Percentiles rank a stretch among this genome's conserved stretches.
These are phyloP conservation scores for Kingdonia uniflora DNA, from an alignment of 164 flowering plant species.

Conservation along the genomic window DNA sequence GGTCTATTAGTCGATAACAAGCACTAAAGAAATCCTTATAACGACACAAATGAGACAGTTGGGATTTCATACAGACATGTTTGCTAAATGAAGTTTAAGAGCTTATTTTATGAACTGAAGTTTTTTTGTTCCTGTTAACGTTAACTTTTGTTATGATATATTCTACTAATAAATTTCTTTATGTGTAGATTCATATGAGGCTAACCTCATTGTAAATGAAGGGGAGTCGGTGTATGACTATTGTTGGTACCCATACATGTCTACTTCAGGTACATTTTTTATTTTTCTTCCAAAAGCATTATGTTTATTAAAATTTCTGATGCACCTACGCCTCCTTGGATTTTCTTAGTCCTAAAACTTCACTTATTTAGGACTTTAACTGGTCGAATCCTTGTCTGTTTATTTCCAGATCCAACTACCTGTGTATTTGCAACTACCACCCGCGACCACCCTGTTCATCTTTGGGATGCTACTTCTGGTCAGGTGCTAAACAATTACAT, in stretches of 20 bases:
- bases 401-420: constrained; percentile 62
- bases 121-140: too few relatives aligned
- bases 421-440: constrained; percentile 88
- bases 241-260: constrained; percentile 98
- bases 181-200: constrained; percentile 66
- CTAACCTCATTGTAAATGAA: constrained; percentile 56
- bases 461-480: constrained; percentile 89
- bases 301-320: too few relatives aligned
- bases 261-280: constrained; percentile 56
- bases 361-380: not conserved
- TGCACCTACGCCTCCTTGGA: too few relatives aligned
- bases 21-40: too few relatives aligned
- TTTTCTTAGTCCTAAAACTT: too few relatives aligned
- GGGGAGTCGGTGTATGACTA: constrained; percentile 92
- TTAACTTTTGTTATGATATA: too few relatives aligned
- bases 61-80: too few relatives aligned
- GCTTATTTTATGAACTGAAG: constrained; percentile 2
- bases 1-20: too few relatives aligned
- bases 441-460: constrained; percentile 98
- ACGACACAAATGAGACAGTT: too few relatives aligned
- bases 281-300: too few relatives aligned
- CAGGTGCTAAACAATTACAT: constrained; percentile 38
- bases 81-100: too few relatives aligned
- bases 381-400: not conserved
- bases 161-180: not conserved